Evolutionary conservation across 768 basidiomycete species (phyloP), one percentile per base, ranked within the genome.

Genomic region (Crucibulum laeve): DNA sequence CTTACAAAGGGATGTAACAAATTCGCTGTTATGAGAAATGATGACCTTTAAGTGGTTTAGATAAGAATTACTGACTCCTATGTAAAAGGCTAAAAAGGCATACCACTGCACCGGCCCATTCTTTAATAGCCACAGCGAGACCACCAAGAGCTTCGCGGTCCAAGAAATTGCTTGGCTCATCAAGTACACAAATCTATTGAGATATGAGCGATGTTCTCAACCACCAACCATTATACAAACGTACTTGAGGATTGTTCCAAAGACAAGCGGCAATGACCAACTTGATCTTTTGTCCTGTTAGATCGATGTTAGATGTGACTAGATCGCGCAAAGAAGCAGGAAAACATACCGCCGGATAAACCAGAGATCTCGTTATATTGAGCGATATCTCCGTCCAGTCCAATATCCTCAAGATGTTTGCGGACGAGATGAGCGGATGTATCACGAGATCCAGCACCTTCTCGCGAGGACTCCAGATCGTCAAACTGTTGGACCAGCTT

Each of bases 281-380:
- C 71, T 98, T 96, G 69, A 98, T 96, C 67, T 98, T 97, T 64
- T 98, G 94, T 48, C 87, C 84, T 87, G 44, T 47, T n/a, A 49
- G 43, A 54, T 23, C 42, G 34, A 35, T 26, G 33, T 25, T 53
- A 44, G 51, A 35, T 45, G 30, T 30, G 23, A 35, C n/a, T 22
- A 17, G 18, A 14, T 26, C 35, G 28, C 6, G 14, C 35, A 34
- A 50, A 14, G n/a, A 43, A 25, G 18, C 42, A 56, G 45, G 24
- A 45, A 30, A 14, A 49, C 70, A 52, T 59, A 83, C 93, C 94
- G 64, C 95, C 95, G 14, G 91, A 94, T 35, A 97, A 70, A 28
- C 95, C 94, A 25, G 81, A 79, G 58, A 97, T 93, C 68, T 98
- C 94, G 58, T 96, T 95, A 68, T 98, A 97, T 65, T 96, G 91